These are phyloP conservation scores for Tuber brumale DNA, from an alignment of 495 filamentous ascomycete genomes.

Conservation along the genomic window DNA sequence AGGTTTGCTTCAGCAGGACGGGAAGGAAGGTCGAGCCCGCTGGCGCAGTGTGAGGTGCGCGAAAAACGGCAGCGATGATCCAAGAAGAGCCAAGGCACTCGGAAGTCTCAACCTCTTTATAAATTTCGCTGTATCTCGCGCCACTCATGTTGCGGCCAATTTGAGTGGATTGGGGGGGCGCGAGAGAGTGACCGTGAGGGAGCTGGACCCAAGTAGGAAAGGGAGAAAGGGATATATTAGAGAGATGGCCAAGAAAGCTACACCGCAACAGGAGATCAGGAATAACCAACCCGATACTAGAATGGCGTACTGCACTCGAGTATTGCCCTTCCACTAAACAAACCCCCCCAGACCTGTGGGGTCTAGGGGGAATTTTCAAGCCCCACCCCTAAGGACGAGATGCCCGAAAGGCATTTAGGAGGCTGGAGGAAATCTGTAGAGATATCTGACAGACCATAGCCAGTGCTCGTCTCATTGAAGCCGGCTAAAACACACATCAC, in stretches of 20 bases:
- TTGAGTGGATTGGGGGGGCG: slow-evolving; percentile 7
- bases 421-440: neutral
- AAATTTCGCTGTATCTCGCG: slow-evolving; percentile 14
- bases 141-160: slow-evolving; percentile 13
- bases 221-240: neutral
- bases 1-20: neutral
- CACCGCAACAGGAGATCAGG: neutral
- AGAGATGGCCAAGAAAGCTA: neutral
- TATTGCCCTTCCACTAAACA: neutral
- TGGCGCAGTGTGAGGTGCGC: neutral
- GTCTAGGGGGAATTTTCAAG: neutral
- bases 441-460: neutral
- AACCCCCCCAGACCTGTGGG: neutral
- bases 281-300: neutral
- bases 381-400: neutral
- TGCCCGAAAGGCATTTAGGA: neutral
- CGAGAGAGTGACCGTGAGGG: neutral
- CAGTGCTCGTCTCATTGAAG: neutral
- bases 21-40: neutral
- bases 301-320: neutral
- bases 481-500: neutral
- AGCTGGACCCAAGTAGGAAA: neutral
- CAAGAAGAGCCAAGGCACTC: neutral
- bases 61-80: neutral
- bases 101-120: slow-evolving; percentile 34